Conservation (phyloP, 1,284 basidiomycete genomes). For the Ceratobasidium papillatum region DNA sequence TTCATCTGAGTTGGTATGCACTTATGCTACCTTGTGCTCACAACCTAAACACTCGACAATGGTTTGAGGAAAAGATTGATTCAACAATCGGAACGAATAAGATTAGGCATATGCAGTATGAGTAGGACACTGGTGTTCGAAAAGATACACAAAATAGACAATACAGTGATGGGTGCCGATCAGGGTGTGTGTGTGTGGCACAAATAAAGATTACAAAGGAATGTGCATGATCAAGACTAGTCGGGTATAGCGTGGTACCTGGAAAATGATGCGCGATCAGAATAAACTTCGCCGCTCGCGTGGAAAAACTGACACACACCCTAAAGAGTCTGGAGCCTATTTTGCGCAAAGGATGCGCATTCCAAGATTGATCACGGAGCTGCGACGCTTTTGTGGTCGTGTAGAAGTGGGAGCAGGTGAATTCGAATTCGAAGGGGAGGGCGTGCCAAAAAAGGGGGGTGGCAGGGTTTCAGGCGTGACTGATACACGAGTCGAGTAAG, state of each 20-base stretch:
- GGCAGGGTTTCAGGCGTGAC: conserved; percentile 29
- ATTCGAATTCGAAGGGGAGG: conserved; percentile 9
- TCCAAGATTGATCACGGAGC: conserved; percentile 38
- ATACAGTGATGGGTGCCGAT: not conserved
- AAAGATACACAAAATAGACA: conserved; percentile 14
- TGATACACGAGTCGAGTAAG: conserved; percentile 32
- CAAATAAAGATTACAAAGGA: conserved; percentile 17
- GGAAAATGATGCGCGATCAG: conserved; percentile 10
- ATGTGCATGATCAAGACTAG: not conserved
- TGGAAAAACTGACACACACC: conserved; percentile 26
- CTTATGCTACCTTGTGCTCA: no score
- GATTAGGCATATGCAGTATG: conserved; percentile 6
- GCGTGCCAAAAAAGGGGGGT: not conserved
- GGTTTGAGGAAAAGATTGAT: not conserved
- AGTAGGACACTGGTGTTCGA: conserved; percentile 22
- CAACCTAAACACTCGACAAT: no score
- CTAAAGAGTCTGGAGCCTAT: conserved; percentile 25
- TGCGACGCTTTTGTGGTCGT: conserved; percentile 38
- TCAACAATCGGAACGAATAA: conserved; percentile 7
- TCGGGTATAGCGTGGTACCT: conserved; percentile 9
- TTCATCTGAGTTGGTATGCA: not conserved
- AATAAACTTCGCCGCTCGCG: conserved; percentile 11
- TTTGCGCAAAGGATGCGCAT: conserved; percentile 37
- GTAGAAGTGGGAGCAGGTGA: conserved; percentile 7
- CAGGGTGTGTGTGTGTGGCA: not conserved